These are phyloP conservation scores for Coprinellus aureogranulatus DNA, from an alignment of 768 basidiomycete species.

Conservation along the genomic window DNA sequence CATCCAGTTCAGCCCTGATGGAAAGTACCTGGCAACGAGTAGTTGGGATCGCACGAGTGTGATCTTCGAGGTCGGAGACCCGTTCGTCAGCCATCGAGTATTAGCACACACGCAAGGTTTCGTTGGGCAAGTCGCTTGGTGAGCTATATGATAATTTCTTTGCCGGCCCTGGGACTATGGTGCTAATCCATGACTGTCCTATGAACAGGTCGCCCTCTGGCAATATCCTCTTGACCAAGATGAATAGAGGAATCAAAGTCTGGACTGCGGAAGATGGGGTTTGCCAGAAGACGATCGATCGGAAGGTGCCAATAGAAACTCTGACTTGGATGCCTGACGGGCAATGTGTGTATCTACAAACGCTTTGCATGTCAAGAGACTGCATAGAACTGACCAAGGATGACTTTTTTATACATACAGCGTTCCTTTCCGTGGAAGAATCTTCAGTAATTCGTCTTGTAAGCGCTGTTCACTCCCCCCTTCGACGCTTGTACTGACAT, in stretches of 20 bases:
- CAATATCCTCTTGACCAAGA: slow-evolving; percentile 60
- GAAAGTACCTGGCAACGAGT: slow-evolving; percentile 70
- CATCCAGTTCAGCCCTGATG: slow-evolving; percentile 75
- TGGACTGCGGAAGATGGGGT: slow-evolving; percentile 77
- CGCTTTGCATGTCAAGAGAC: background rate
- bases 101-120: slow-evolving; percentile 71
- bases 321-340: slow-evolving; percentile 69
- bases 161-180: background rate
- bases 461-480: slow-evolving; percentile 16
- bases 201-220: slow-evolving; percentile 61
- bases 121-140: slow-evolving; percentile 77
- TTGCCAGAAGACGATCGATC: slow-evolving; percentile 55
- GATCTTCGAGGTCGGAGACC: slow-evolving; percentile 62
- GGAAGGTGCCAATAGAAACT: slow-evolving; percentile 16
- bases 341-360: slow-evolving; percentile 38
- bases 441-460: slow-evolving; percentile 61
- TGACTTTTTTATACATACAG: slow-evolving; percentile 27
- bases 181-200: slow-evolving; percentile 1
- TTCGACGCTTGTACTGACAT: slow-evolving; percentile 9
- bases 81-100: slow-evolving; percentile 57
- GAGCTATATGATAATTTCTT: slow-evolving; percentile 6
- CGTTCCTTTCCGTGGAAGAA: slow-evolving; percentile 71
- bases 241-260: slow-evolving; percentile 52
- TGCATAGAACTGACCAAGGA: background rate
- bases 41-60: slow-evolving; percentile 73